These are phyloP conservation scores for Uncinocarpus reesii DNA, from an alignment of 2,329 filamentous ascomycete species.

Conservation along the genomic window DNA sequence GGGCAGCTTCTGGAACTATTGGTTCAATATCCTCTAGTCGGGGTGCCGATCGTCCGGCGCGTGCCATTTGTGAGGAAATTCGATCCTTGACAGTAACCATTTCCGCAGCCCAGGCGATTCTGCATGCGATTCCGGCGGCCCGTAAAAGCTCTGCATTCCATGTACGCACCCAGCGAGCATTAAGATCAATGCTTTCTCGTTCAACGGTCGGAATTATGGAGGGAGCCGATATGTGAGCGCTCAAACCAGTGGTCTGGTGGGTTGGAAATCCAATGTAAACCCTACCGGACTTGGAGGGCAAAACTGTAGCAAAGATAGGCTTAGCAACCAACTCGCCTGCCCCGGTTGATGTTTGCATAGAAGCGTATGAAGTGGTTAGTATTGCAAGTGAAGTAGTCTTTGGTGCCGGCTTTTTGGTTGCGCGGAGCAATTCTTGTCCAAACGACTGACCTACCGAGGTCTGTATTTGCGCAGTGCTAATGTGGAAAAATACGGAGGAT, in stretches of 20 bases:
- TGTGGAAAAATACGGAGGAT: slow-evolving; percentile 76
- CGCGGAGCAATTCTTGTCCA: slow-evolving; percentile 77
- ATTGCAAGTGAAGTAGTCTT: slow-evolving; percentile 78
- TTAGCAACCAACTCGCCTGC: slow-evolving; percentile 28
- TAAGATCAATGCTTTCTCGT: slow-evolving; percentile 90
- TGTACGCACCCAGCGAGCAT: slow-evolving; percentile 83
- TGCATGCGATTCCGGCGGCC: slow-evolving; percentile 78
- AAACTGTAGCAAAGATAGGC: slow-evolving; percentile 80
- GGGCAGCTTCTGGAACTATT: slow-evolving; percentile 67
- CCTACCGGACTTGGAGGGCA: slow-evolving; percentile 78
- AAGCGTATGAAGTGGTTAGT: slow-evolving; percentile 82
- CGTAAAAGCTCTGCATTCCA: slow-evolving; percentile 95
- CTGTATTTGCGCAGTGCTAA: slow-evolving; percentile 71
- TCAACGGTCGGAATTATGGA: slow-evolving; percentile 97
- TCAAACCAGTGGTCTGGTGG: slow-evolving; percentile 87
- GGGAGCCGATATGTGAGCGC: slow-evolving; percentile 88
- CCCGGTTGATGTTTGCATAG: slow-evolving; percentile 56
- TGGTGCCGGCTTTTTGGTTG: slow-evolving; percentile 93
- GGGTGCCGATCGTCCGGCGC: slow-evolving; percentile 43
- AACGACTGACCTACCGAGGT: slow-evolving; percentile 65
- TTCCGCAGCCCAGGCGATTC: slow-evolving; percentile 77
- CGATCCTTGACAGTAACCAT: slow-evolving; percentile 65
- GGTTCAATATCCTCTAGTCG: slow-evolving; percentile 54
- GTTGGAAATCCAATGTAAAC: slow-evolving; percentile 98
- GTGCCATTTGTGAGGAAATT: slow-evolving; percentile 37